Conservation (phyloP, 768 basidiomycete genomes). For the Thelephora aurantiotincta region DNA sequence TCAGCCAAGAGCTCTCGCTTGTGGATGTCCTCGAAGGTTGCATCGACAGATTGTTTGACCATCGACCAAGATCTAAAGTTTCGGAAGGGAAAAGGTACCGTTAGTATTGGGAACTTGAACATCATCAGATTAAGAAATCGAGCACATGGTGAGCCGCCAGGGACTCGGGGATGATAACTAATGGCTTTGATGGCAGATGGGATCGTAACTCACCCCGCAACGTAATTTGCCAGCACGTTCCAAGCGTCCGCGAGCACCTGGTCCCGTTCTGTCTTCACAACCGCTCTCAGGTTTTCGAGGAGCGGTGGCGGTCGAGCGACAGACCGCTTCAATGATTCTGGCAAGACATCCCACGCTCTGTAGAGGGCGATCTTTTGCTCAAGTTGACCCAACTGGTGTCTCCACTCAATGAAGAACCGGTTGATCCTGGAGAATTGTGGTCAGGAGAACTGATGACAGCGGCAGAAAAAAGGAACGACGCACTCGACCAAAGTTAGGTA, state of each 20-base stretch:
- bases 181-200: not conserved
- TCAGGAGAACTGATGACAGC: not conserved
- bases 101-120: too few relatives aligned
- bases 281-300: not conserved
- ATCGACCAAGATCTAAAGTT: not conserved
- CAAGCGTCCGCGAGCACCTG: not conserved
- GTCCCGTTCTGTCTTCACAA: not conserved
- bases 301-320: not conserved
- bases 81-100: not conserved
- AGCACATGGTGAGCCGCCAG: too few relatives aligned
- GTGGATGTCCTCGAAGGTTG: not conserved
- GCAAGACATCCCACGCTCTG: not conserved
- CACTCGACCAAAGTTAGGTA: not conserved
- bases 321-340: not conserved
- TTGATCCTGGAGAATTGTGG: not conserved
- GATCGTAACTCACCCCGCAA: not conserved
- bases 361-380: not conserved
- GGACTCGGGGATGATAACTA: too few relatives aligned
- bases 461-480: not conserved
- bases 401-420: not conserved
- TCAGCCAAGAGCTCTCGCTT: not conserved
- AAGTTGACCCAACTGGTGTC: not conserved
- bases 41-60: not conserved
- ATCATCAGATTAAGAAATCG: too few relatives aligned
- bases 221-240: not conserved